Conservation (phyloP, 179 eudicot species). For the Beta lomatogona region DNA sequence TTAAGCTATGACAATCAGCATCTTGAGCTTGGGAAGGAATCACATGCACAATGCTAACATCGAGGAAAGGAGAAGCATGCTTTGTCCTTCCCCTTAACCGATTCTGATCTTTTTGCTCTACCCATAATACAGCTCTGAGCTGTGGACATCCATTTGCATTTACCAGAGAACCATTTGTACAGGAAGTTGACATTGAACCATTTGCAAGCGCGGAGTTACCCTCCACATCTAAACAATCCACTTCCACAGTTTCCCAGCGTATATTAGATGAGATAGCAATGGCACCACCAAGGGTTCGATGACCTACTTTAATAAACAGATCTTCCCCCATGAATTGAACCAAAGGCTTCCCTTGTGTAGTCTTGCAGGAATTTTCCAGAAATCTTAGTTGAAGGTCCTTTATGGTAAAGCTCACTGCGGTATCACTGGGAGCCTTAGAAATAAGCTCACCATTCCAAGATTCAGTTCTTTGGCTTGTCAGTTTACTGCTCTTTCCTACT, state of each 20-base stretch:
- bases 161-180: slow-evolving; percentile 38
- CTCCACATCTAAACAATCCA: slow-evolving; percentile 73
- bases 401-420: slow-evolving; percentile 73
- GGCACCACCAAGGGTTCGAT: slow-evolving; percentile 93
- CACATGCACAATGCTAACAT: slow-evolving; percentile 65
- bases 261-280: slow-evolving; percentile 72
- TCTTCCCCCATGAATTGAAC: slow-evolving; percentile 82
- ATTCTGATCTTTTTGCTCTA: slow-evolving; percentile 50
- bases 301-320: slow-evolving; percentile 67
- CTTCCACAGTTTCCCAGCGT: slow-evolving; percentile 76
- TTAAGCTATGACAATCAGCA: slow-evolving; percentile 84
- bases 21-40: slow-evolving; percentile 73
- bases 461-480: slow-evolving; percentile 42
- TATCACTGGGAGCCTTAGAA: slow-evolving; percentile 89
- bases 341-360: slow-evolving; percentile 61
- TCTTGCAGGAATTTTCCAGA: slow-evolving; percentile 58
- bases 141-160: slow-evolving; percentile 49
- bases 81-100: slow-evolving; percentile 30
- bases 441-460: slow-evolving; percentile 51
- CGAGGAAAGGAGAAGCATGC: slow-evolving; percentile 57
- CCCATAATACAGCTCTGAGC: slow-evolving; percentile 90
- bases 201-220: slow-evolving; percentile 35
- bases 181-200: slow-evolving; percentile 29
- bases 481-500: slow-evolving; percentile 47
- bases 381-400: slow-evolving; percentile 70